phyloP scores from a whole-genome alignment of 2,329 filamentous ascomycete genomes.

The Neospermospora avenae region DNA sequence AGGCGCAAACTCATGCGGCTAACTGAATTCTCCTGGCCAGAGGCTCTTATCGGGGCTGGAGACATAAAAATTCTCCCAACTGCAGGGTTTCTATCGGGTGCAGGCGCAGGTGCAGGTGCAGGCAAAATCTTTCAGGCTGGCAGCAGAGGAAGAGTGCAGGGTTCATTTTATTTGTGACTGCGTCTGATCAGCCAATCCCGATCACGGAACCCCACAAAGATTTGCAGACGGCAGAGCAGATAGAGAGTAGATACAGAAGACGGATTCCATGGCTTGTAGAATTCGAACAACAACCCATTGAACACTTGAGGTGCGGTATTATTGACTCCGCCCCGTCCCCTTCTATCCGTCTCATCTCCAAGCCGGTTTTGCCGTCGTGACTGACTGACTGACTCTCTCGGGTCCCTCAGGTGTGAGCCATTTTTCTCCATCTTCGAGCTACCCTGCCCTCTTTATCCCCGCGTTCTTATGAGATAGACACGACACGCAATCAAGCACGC shows the following conservation, averaged over 20 bases:
- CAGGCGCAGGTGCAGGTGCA: slow-evolving; percentile 14
- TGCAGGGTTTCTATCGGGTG: slow-evolving; percentile 10
- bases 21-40: slow-evolving; percentile 12
- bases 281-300: slow-evolving; percentile 15
- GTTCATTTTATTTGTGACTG: too few species aligned
- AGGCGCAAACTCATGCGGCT: slow-evolving; percentile 6
- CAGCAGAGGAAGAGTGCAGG: too few species aligned
- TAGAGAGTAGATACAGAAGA: not conserved
- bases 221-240: slow-evolving; percentile 6
- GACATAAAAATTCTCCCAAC: slow-evolving; percentile 13
- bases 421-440: slow-evolving; percentile 18
- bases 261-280: not conserved
- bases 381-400: slow-evolving; percentile 1
- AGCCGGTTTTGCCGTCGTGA: not conserved
- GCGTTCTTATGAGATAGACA: slow-evolving; percentile 31
- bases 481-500: slow-evolving; percentile 20
- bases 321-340: not conserved
- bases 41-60: slow-evolving; percentile 2
- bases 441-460: slow-evolving; percentile 15
- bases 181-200: slow-evolving; percentile 11
- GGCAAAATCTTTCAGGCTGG: slow-evolving; percentile 13
- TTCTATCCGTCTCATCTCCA: not conserved
- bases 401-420: slow-evolving; percentile 24
- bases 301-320: slow-evolving; percentile 17
- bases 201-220: slow-evolving; percentile 6